Evolutionary conservation across 164 flowering plant species (phyloP).

Genomic region (Liquidambar formosana): DNA sequence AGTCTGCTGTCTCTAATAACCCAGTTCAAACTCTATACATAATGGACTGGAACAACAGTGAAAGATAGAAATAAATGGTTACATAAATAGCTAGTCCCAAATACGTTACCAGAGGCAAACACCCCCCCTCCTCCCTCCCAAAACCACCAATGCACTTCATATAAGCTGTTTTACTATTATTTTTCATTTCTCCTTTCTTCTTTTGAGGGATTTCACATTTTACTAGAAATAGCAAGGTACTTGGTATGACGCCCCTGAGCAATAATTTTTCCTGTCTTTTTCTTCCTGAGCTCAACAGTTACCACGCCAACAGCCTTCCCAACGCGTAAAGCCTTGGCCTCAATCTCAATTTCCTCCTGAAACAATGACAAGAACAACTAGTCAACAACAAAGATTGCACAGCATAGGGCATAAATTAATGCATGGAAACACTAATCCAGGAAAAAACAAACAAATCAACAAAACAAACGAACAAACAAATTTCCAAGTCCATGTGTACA

Average conservation of each 20-base stretch:
- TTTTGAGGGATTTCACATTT: constrained; percentile 37
- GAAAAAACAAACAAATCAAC: too few relatives aligned
- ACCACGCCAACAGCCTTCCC: constrained; percentile 81
- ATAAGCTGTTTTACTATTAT: background rate
- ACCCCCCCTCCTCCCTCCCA: too few relatives aligned
- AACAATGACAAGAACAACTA: constrained; percentile 12
- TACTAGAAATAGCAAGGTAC: constrained; percentile 63
- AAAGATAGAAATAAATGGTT: too few relatives aligned
- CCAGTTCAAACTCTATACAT: too few relatives aligned
- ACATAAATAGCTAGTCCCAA: background rate
- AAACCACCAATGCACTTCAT: too few relatives aligned
- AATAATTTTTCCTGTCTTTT: constrained; percentile 65
- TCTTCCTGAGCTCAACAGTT: constrained; percentile 79
- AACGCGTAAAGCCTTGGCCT: constrained; percentile 62
- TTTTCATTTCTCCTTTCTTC: background rate
- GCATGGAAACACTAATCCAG: too few relatives aligned
- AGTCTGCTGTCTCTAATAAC: too few relatives aligned
- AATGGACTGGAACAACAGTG: too few relatives aligned
- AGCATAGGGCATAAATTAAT: constrained; percentile 2
- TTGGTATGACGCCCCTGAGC: constrained; percentile 93
- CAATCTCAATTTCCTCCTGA: constrained; percentile 88
- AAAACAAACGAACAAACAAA: too few relatives aligned
- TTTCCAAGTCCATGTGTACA: too few relatives aligned
- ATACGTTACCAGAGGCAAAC: too few relatives aligned
- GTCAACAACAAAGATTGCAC: background rate